Percentiles rank a stretch among this genome's conserved stretches.
Evolutionary conservation across 2,329 filamentous ascomycete genomes (phyloP).

Genomic region (Ascochyta pisi): DNA sequence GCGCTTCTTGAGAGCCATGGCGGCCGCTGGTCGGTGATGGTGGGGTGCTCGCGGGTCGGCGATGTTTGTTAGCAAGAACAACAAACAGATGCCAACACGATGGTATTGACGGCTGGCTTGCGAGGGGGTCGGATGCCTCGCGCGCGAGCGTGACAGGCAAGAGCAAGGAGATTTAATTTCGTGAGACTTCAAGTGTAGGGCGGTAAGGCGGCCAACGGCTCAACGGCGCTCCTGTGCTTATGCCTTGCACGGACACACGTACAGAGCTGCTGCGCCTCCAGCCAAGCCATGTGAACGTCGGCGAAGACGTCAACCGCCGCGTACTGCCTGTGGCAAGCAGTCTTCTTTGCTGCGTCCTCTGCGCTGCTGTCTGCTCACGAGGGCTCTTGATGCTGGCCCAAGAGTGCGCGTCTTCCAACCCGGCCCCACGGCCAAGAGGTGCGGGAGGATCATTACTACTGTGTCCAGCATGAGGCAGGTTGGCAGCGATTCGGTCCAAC

Average conservation of each 20-base stretch:
- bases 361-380: slow-evolving; percentile 4
- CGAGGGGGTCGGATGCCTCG: background rate
- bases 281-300: slow-evolving; percentile 27
- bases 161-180: slow-evolving; percentile 13
- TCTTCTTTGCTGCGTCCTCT: slow-evolving; percentile 4
- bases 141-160: slow-evolving; percentile 4
- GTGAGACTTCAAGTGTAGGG: slow-evolving; percentile 7
- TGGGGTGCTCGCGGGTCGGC: slow-evolving; percentile 2
- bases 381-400: slow-evolving; percentile 2
- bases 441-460: slow-evolving; percentile 1
- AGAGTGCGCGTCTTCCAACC: slow-evolving; percentile 14
- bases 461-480: background rate
- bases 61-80: background rate
- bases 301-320: slow-evolving; percentile 34
- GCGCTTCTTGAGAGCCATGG: slow-evolving; percentile 51
- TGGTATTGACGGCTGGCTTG: background rate
- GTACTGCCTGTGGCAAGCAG: slow-evolving; percentile 25
- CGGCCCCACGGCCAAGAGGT: slow-evolving; percentile 1
- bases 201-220: slow-evolving; percentile 18
- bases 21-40: slow-evolving; percentile 5
- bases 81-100: background rate
- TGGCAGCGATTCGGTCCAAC: background rate
- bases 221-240: slow-evolving; percentile 13
- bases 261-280: slow-evolving; percentile 26
- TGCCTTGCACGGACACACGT: slow-evolving; percentile 13